These are phyloP conservation scores for Backusella circina DNA, from an alignment of 192 early-diverging fungal species.

Conservation along the genomic window DNA sequence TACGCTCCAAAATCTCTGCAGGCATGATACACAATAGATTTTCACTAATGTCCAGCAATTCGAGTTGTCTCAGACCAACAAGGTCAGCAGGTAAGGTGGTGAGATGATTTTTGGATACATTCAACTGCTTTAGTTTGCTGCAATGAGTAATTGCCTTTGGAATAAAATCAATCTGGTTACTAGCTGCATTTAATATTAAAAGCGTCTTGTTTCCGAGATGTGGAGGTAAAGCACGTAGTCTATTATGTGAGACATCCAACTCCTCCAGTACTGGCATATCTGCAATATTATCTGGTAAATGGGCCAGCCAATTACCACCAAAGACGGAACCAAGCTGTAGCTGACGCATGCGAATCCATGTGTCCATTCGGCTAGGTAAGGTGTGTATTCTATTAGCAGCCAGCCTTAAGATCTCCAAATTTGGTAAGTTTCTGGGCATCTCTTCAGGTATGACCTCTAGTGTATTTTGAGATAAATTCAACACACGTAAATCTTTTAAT, in stretches of 20 bases:
- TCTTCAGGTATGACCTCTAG: slow-evolving; percentile 36
- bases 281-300: slow-evolving; percentile 38
- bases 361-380: slow-evolving; percentile 29
- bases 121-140: slow-evolving; percentile 16
- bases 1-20: slow-evolving; percentile 26
- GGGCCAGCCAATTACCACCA: slow-evolving; percentile 44
- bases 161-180: slow-evolving; percentile 47
- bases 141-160: slow-evolving; percentile 43
- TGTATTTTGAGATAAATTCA: slow-evolving; percentile 50
- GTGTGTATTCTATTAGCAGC: slow-evolving; percentile 43
- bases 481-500: slow-evolving; percentile 35
- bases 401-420: slow-evolving; percentile 34
- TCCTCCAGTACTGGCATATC: slow-evolving; percentile 42
- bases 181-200: slow-evolving; percentile 35
- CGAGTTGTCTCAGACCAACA: slow-evolving; percentile 16
- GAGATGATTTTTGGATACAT: slow-evolving; percentile 34
- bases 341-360: slow-evolving; percentile 39
- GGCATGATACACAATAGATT: slow-evolving; percentile 35
- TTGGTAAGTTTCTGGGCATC: slow-evolving; percentile 31
- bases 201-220: slow-evolving; percentile 15
- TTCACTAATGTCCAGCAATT: slow-evolving; percentile 31
- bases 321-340: slow-evolving; percentile 48
- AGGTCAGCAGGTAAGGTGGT: slow-evolving; percentile 28
- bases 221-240: slow-evolving; percentile 36
- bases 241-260: slow-evolving; percentile 50